Percentiles rank a stretch among this genome's conserved stretches.
Conservation (phyloP, 768 basidiomycete genomes). For the Lactifluus hygrophoroides region DNA sequence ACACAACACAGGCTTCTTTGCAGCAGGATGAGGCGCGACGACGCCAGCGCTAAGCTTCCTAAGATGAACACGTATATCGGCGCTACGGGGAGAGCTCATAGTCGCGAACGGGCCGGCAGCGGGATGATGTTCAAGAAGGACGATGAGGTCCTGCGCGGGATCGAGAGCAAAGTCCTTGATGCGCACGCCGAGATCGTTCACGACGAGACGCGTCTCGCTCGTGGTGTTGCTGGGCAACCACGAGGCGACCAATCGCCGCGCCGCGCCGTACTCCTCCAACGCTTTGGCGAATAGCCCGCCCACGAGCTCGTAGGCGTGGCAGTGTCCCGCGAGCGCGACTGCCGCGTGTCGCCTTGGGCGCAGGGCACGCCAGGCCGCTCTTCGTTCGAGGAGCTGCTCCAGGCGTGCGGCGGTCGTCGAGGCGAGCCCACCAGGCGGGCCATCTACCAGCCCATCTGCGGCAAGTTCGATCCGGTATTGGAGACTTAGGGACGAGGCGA, state of each 20-base stretch:
- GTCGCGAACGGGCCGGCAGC: not conserved
- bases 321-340: slow-evolving; percentile 30
- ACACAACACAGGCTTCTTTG: slow-evolving; percentile 25
- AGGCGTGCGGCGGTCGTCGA: slow-evolving; percentile 28
- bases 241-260: slow-evolving; percentile 22
- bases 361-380: slow-evolving; percentile 31
- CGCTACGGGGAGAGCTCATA: not conserved
- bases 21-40: slow-evolving; percentile 35
- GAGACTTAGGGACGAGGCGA: slow-evolving; percentile 23
- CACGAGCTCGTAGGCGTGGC: slow-evolving; percentile 53
- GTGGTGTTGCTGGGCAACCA: slow-evolving; percentile 22
- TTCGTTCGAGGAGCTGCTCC: slow-evolving; percentile 28
- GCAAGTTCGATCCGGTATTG: slow-evolving; percentile 29
- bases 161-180: slow-evolving; percentile 57
- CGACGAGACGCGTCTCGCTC: slow-evolving; percentile 20
- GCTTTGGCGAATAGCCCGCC: slow-evolving; percentile 42
- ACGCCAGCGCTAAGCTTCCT: slow-evolving; percentile 34
- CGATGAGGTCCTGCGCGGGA: slow-evolving; percentile 52
- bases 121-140: slow-evolving; percentile 28
- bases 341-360: slow-evolving; percentile 23
- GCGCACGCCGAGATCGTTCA: slow-evolving; percentile 32
- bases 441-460: slow-evolving; percentile 26
- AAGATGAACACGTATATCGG: slow-evolving; percentile 32
- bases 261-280: slow-evolving; percentile 14
- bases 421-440: not conserved